These are phyloP conservation scores for Spatholobus suberectus DNA, from an alignment of 306 rosid species.

Conservation along the genomic window DNA sequence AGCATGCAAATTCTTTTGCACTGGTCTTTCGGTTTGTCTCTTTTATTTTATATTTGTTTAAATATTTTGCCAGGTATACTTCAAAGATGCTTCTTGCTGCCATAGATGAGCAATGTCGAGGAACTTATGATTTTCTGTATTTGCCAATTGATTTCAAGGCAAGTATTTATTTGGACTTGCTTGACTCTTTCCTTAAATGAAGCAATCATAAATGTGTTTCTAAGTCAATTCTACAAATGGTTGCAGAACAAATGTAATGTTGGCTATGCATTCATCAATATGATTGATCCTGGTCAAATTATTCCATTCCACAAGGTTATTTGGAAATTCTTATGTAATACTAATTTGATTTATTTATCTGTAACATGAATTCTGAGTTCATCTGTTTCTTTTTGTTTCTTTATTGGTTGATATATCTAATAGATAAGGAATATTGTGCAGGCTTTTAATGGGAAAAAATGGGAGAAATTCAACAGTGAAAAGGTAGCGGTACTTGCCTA, in stretches of 20 bases:
- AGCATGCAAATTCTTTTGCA: conserved; percentile 15
- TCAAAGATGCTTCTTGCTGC: conserved; percentile 92
- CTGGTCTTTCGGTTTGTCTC: not conserved
- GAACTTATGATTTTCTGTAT: conserved; percentile 89
- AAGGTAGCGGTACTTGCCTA: conserved; percentile 90
- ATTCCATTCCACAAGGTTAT: conserved; percentile 80
- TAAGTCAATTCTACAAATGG: conserved; percentile 32
- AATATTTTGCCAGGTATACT: conserved; percentile 65
- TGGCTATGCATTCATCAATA: conserved; percentile 93
- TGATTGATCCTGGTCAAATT: conserved; percentile 80
- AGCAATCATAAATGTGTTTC: conserved; percentile 35
- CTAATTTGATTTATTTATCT: conserved; percentile 27
- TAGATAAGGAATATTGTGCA: conserved; percentile 41
- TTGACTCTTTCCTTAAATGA: conserved; percentile 30
- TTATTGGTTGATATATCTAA: conserved; percentile 33
- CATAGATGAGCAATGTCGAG: conserved; percentile 83
- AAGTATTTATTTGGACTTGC: conserved; percentile 46
- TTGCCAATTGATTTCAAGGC: conserved; percentile 91
- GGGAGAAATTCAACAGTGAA: conserved; percentile 96
- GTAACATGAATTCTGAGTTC: conserved; percentile 16
- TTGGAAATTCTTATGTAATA: conserved; percentile 7
- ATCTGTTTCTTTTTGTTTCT: conserved; percentile 22
- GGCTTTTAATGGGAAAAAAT: conserved; percentile 88
- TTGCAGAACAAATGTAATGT: conserved; percentile 92
- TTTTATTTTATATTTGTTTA: conserved; percentile 29